phyloP scores from a whole-genome alignment of 202 grass and related monocot genomes.

The Saccharum hybrid region DNA sequence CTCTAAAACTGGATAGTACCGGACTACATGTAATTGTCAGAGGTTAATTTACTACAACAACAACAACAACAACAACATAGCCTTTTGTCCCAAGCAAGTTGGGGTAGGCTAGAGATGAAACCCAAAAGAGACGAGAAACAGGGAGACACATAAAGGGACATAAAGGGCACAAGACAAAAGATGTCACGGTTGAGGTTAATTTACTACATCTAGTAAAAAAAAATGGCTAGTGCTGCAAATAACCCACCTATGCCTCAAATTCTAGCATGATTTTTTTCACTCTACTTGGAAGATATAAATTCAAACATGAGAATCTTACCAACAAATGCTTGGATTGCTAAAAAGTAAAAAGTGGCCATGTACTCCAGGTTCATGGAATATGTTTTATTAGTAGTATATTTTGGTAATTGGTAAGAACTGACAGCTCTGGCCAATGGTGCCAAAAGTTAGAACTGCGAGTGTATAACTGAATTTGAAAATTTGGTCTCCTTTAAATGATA shows the following conservation, averaged over 20 bases:
- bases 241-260: slow-evolving; percentile 6
- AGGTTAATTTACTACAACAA: background rate
- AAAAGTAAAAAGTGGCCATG: background rate
- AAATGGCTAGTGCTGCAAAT: background rate
- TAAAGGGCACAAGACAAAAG: too few species aligned
- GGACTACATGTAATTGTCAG: background rate
- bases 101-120: too few species aligned
- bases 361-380: slow-evolving; percentile 5
- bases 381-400: slow-evolving; percentile 24
- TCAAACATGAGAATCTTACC: slow-evolving; percentile 4
- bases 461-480: slow-evolving; percentile 7
- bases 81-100: too few species aligned
- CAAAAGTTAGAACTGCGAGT: slow-evolving; percentile 20
- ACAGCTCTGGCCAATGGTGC: slow-evolving; percentile 4
- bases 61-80: too few species aligned
- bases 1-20: slow-evolving; percentile 20
- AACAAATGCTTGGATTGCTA: slow-evolving; percentile 9
- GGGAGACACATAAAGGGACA: too few species aligned
- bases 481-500: slow-evolving; percentile 1
- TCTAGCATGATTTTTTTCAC: background rate
- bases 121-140: too few species aligned
- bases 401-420: background rate
- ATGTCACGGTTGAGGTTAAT: too few species aligned
- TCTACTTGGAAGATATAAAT: background rate
- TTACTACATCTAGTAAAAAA: slow-evolving; percentile 29